A percentile compares a stretch with the other conserved stretches of the same genome.
phyloP scores from a whole-genome alignment of 371 early-diverging fungal genomes.

The Apophysomyces sp. region DNA sequence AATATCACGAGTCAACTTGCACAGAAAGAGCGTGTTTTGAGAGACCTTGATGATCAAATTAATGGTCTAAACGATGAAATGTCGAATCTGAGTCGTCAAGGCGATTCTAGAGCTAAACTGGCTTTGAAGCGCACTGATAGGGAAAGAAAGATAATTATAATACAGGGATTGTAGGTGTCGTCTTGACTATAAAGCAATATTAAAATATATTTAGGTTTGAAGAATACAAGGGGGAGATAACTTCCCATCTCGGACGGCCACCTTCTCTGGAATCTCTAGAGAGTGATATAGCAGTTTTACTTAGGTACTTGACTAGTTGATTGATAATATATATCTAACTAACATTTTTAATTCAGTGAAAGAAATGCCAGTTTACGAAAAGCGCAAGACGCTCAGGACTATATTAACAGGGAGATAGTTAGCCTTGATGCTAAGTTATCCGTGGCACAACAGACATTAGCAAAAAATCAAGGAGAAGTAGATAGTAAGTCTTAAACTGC shows the following conservation, averaged over 20 bases:
- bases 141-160: constrained; percentile 30
- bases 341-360: background rate
- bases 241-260: constrained; percentile 16
- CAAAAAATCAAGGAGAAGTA: constrained; percentile 15
- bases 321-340: background rate
- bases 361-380: background rate
- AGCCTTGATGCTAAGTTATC: constrained; percentile 38
- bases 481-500: constrained; percentile 7
- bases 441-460: constrained; percentile 25
- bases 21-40: constrained; percentile 23
- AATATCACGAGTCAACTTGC: constrained; percentile 5
- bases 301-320: background rate
- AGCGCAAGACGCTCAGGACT: background rate
- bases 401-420: constrained; percentile 23
- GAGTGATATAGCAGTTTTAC: constrained; percentile 13
- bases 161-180: constrained; percentile 21
- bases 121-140: constrained; percentile 48
- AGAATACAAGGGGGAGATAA: constrained; percentile 30
- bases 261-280: constrained; percentile 28
- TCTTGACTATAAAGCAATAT: background rate
- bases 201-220: constrained; percentile 10
- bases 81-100: constrained; percentile 45
- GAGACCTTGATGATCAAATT: constrained; percentile 31
- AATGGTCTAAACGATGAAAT: constrained; percentile 47
- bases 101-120: constrained; percentile 61